Evolutionary conservation across 2,329 filamentous ascomycete genomes (phyloP).

Genomic region (Didymosphaeria variabile): DNA sequence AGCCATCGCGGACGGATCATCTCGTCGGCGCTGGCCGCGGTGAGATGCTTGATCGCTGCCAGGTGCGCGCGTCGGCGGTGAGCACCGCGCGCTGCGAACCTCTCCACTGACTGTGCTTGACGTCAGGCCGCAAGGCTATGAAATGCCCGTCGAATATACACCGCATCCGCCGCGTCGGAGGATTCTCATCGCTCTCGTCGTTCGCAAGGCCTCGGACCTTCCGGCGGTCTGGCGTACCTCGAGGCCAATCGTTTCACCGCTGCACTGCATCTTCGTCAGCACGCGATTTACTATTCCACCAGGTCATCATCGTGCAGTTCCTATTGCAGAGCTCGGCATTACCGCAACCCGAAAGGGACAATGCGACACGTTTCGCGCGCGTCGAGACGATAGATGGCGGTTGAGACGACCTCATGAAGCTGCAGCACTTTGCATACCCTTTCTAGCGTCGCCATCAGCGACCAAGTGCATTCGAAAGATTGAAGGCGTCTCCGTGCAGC

Average conservation of each 20-base stretch:
- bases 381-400: not conserved
- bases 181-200: slow-evolving; percentile 4
- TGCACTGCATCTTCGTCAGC: not conserved
- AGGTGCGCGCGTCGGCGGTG: slow-evolving; percentile 13
- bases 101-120: not conserved
- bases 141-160: slow-evolving; percentile 4
- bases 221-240: not conserved
- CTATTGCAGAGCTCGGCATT: slow-evolving; percentile 3
- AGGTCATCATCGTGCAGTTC: slow-evolving; percentile 3
- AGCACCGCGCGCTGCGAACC: not conserved
- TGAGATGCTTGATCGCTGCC: slow-evolving; percentile 2
- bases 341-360: slow-evolving; percentile 7
- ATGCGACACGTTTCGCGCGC: not conserved
- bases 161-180: slow-evolving; percentile 8
- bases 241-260: slow-evolving; percentile 1
- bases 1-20: slow-evolving; percentile 10
- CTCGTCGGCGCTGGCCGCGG: slow-evolving; percentile 10
- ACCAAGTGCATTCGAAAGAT: not conserved
- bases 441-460: not conserved
- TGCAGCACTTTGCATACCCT: not conserved
- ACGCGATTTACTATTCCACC: not conserved
- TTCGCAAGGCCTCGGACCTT: slow-evolving; percentile 8
- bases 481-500: slow-evolving; percentile 4
- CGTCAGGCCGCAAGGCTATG: slow-evolving; percentile 14
- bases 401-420: not conserved